Percentiles rank a stretch among this genome's conserved stretches.
Evolutionary conservation across 2,329 filamentous ascomycete species (phyloP).

Genomic region (Calonectria ilicicola): DNA sequence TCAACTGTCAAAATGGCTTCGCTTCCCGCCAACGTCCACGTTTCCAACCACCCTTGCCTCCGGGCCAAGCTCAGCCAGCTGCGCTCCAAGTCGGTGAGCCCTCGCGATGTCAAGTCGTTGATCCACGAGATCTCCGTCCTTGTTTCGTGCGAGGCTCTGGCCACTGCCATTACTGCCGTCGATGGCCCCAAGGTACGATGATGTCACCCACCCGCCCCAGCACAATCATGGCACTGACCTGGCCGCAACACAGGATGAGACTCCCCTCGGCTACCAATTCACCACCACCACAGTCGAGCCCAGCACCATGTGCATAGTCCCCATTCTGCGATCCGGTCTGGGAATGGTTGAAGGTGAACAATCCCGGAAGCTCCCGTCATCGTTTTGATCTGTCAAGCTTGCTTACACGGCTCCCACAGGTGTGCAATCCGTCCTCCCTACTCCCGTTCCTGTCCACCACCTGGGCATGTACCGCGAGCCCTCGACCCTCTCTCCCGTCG

Average conservation of each 20-base stretch:
- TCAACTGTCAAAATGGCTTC: constrained; percentile 45
- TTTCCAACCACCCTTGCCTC: constrained; percentile 89
- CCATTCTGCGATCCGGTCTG: constrained; percentile 91
- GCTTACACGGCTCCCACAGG: constrained; percentile 59
- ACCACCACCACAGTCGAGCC: constrained; percentile 73
- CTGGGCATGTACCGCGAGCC: constrained; percentile 95
- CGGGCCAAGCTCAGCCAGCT: constrained; percentile 91
- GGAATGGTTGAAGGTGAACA: constrained; percentile 85
- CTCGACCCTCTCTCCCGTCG: constrained; percentile 86
- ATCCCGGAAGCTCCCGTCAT: not conserved
- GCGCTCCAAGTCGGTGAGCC: constrained; percentile 76
- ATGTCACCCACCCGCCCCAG: constrained; percentile 3
- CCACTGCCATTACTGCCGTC: constrained; percentile 67
- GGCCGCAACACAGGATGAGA: constrained; percentile 69
- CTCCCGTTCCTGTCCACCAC: constrained; percentile 87
- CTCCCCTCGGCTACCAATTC: constrained; percentile 83
- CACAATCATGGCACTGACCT: not conserved
- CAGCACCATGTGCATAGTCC: constrained; percentile 81
- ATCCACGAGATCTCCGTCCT: constrained; percentile 90
- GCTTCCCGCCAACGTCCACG: constrained; percentile 74
- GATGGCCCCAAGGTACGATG: constrained; percentile 72
- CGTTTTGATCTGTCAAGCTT: not conserved
- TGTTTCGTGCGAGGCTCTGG: constrained; percentile 84
- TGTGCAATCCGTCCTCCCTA: constrained; percentile 84
- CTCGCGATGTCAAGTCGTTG: constrained; percentile 82